Evolutionary conservation across 306 rosid species (phyloP), one percentile per base, ranked within the genome.

Genomic region (Vigna radiata): DNA sequence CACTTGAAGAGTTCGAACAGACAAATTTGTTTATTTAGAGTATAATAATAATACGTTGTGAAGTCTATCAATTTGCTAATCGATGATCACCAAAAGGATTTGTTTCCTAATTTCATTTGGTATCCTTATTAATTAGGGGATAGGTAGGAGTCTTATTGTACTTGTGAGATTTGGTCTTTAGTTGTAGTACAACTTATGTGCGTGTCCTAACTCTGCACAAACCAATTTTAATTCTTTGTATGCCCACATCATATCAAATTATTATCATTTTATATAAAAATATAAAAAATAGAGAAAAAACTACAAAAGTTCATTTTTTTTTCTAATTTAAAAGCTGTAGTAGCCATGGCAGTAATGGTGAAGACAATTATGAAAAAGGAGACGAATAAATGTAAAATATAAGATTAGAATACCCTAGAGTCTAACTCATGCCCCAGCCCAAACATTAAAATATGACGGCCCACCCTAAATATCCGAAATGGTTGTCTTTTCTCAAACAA

Each of bases 321-420:
- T 74, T 48, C 23, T 49, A 17, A 68, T 75, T 73, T 68, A 18
- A 41, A 41, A 29, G 25, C 53, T 68, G 25, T 52, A 52, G 58
- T 19, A 7, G 27, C 58, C 58, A 7, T 17, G 27, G 25, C 25
- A 1, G 23, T 2, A 52, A 21, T 11, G 6, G 18, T 16, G 55
- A n/a, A 50, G 55, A 50, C 55, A 50, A 1, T 8, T 4, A 41
- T 41, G 46, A 41, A 41, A 41, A 41, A 8, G 0, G 46, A 9
- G 48, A 43, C 2, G 58, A 52, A 25, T 18, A 43, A 43, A 10
- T 11, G 11, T 18, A 9, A 36, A 19, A 54, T 3, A 49, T 4
- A 16, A 10, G 18, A 54, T 54, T 19, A 18, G 58, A 52, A 52
- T 52, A 52, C 58, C 58, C 21, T n/a, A 52, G 37, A 33, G 17